Percentiles rank a stretch among this genome's conserved stretches.
phyloP scores from a whole-genome alignment of 1,139 yeast species.

The Suhomyces wounanorum region DNA sequence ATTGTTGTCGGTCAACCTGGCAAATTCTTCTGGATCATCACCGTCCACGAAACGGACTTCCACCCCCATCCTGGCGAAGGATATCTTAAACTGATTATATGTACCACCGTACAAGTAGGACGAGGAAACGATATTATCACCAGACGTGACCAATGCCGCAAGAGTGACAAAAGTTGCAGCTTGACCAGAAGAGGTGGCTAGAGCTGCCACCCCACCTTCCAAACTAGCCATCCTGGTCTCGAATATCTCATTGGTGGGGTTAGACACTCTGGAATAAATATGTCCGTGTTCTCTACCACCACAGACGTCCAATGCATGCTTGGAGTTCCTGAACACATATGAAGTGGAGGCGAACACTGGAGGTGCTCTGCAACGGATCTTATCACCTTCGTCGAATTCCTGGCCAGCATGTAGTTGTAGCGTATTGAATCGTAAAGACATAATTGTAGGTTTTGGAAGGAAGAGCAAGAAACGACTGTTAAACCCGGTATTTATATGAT shows the following conservation, averaged over 20 bases:
- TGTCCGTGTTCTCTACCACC: constrained; percentile 46
- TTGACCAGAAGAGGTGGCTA: constrained; percentile 90
- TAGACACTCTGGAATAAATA: constrained; percentile 85
- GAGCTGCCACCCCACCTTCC: constrained; percentile 88
- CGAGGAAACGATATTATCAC: constrained; percentile 84
- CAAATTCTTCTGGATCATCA: constrained; percentile 70
- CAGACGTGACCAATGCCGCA: constrained; percentile 70
- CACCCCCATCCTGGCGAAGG: constrained; percentile 84
- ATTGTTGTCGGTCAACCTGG: constrained; percentile 69
- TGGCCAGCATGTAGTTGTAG: constrained; percentile 94
- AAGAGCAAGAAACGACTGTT: background rate
- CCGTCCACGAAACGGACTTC: constrained; percentile 83
- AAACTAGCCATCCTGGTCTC: constrained; percentile 90
- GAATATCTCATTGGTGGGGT: constrained; percentile 89
- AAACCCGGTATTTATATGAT: no score
- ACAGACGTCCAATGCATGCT: constrained; percentile 42
- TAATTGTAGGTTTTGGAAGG: background rate
- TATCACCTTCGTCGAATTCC: constrained; percentile 47
- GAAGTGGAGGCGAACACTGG: constrained; percentile 91
- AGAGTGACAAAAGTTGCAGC: constrained; percentile 87
- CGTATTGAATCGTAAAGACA: constrained; percentile 75
- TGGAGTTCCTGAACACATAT: constrained; percentile 80
- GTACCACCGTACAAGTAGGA: constrained; percentile 93
- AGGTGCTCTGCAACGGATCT: constrained; percentile 79
- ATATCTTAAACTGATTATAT: constrained; percentile 89